phyloP scores from a whole-genome alignment of 1,139 yeast genomes.

The Oligophagozyma castellii region DNA sequence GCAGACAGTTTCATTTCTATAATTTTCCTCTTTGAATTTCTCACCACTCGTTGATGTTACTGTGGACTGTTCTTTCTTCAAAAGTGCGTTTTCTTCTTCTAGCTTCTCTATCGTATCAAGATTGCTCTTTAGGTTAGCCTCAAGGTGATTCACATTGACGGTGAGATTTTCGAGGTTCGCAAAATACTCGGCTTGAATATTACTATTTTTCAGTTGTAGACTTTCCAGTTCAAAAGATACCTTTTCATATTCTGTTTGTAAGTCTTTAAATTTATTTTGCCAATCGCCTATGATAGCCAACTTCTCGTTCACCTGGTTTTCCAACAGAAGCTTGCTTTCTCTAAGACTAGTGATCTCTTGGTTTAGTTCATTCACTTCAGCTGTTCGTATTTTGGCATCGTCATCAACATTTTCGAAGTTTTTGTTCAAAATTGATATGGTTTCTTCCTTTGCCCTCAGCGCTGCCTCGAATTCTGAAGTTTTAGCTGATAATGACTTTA shows the following conservation, averaged over 20 bases:
- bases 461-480: slow-evolving; percentile 7
- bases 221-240: slow-evolving; percentile 17
- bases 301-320: slow-evolving; percentile 9
- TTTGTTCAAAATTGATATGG: slow-evolving; percentile 8
- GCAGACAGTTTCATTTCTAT: neutral
- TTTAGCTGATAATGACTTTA: slow-evolving; percentile 5
- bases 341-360: slow-evolving; percentile 10
- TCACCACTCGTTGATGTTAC: slow-evolving; percentile 2
- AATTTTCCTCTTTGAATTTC: neutral
- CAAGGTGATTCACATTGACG: slow-evolving; percentile 23
- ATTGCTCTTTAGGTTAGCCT: slow-evolving; percentile 17
- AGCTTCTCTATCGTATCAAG: slow-evolving; percentile 16
- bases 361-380: slow-evolving; percentile 17
- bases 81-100: slow-evolving; percentile 13
- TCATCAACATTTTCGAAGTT: slow-evolving; percentile 16
- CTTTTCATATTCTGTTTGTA: slow-evolving; percentile 18
- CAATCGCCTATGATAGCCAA: slow-evolving; percentile 11
- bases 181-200: slow-evolving; percentile 25
- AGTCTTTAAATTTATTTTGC: slow-evolving; percentile 10
- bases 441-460: slow-evolving; percentile 6
- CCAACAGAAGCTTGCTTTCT: slow-evolving; percentile 10
- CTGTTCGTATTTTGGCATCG: slow-evolving; percentile 16
- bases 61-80: slow-evolving; percentile 5
- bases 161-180: slow-evolving; percentile 27
- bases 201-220: slow-evolving; percentile 13